Evolutionary conservation across 257 asterid species (phyloP), one percentile per base, ranked within the genome.

Genomic region (Solanum bukasovii): DNA sequence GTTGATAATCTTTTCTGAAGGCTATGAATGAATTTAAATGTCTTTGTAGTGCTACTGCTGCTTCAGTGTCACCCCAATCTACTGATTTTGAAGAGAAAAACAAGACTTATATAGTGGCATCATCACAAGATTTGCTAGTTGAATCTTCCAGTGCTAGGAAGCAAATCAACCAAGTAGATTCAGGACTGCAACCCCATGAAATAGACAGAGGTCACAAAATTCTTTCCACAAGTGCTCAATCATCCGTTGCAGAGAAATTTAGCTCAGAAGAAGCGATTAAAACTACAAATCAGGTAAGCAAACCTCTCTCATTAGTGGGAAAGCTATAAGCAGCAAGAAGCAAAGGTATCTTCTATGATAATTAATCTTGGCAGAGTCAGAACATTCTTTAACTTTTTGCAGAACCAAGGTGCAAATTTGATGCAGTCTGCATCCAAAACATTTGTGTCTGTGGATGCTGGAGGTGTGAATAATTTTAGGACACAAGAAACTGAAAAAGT

Each of bases 21-120:
- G 35, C 87, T 84, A 89, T 85, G 84, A 88, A 85, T 56, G 52
- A 44, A 44, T 79, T 78, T 29, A 29, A 23, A 87, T 87, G 84
- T 20, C 87, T 86, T 42, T 91, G 88, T 88, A 95, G 99, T 92
- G 94, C 96, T 90, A 84, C 88, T 89, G 95, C 92, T 23, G 86
- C 91, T 89, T 89, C 90, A 63, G 75, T 27, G 84, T 89, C 94
- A 75, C 84, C 91, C 92, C 88, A 86, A 88, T 86, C 68, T 83
- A 86, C 89, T 90, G 92, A 89, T 38, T 91, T 92, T 89, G 91
- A 87, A 82, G 97, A 92, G 88, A 93, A 92, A 85, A 93, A 91
- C 44, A 90, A 83, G 88, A 87, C 89, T 87, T 83, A 89, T 82
- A 79, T 68, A 5, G 71, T 73, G 72, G 86, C 84, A 86, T 86